Conservation (phyloP, 306 rosid genomes). For the Vigna hirtella region DNA sequence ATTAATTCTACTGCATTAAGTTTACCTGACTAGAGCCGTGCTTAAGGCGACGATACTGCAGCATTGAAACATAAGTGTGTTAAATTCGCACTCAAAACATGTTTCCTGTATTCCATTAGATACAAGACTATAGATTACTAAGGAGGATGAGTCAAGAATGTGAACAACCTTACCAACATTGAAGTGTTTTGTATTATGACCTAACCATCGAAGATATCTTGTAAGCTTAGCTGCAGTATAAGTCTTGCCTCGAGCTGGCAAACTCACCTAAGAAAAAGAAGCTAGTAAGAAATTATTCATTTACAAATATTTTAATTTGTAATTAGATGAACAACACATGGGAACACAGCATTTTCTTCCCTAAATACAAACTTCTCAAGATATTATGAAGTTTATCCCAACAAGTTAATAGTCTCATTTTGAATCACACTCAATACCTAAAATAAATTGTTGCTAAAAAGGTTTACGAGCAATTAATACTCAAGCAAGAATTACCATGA, state of each 20-base stretch:
- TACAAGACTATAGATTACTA: slow-evolving; percentile 27
- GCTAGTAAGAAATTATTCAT: slow-evolving; percentile 42
- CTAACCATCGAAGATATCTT: slow-evolving; percentile 99
- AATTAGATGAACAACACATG: slow-evolving; percentile 32
- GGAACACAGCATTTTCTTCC: slow-evolving; percentile 17
- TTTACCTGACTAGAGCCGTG: slow-evolving; percentile 93
- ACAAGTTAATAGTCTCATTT: not conserved
- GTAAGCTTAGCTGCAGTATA: slow-evolving; percentile 96
- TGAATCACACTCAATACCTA: slow-evolving; percentile 32
- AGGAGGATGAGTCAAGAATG: slow-evolving; percentile 49
- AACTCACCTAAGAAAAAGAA: slow-evolving; percentile 77
- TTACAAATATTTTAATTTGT: slow-evolving; percentile 24
- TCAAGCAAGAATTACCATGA: slow-evolving; percentile 67
- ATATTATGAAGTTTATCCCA: not conserved
- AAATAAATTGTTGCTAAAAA: slow-evolving; percentile 23
- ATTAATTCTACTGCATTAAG: slow-evolving; percentile 33
- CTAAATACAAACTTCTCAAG: slow-evolving; percentile 31
- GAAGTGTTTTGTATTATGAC: slow-evolving; percentile 99
- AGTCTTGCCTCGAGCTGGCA: slow-evolving; percentile 99
- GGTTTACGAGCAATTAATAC: slow-evolving; percentile 10
- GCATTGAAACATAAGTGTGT: slow-evolving; percentile 46
- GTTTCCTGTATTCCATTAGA: slow-evolving; percentile 28
- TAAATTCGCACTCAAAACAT: slow-evolving; percentile 36
- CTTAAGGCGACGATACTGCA: slow-evolving; percentile 96
- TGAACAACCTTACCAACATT: slow-evolving; percentile 94